phyloP scores from a whole-genome alignment of 2,329 filamentous ascomycete genomes.

The Penicillium sp. region DNA sequence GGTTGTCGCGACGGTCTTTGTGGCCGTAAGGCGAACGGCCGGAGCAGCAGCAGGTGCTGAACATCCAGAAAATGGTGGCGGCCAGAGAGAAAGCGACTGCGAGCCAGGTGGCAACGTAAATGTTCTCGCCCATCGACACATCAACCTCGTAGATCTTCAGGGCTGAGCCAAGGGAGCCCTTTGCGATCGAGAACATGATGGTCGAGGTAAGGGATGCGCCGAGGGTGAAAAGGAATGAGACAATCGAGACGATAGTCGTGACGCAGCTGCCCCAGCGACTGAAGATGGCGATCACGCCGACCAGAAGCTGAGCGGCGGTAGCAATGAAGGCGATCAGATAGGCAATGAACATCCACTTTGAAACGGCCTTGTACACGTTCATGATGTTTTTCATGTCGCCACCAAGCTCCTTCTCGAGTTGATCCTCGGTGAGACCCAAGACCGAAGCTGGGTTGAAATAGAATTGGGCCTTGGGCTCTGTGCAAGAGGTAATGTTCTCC shows the following conservation, averaged over 20 bases:
- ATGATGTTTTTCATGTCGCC: slow-evolving; percentile 65
- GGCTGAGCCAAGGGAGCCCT: slow-evolving; percentile 64
- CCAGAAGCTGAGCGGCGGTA: slow-evolving; percentile 68
- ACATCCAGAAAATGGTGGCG: slow-evolving; percentile 83
- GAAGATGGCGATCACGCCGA: slow-evolving; percentile 81
- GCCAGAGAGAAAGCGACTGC: slow-evolving; percentile 72
- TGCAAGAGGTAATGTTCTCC: slow-evolving; percentile 61
- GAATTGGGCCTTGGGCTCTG: slow-evolving; percentile 70
- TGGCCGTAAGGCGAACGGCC: slow-evolving; percentile 57
- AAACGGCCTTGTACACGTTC: slow-evolving; percentile 69
- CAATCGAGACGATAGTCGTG: slow-evolving; percentile 71
- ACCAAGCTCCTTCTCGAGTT: slow-evolving; percentile 64
- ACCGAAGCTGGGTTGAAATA: slow-evolving; percentile 69
- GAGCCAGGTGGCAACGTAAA: slow-evolving; percentile 75
- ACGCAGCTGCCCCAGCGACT: slow-evolving; percentile 77
- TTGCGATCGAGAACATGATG: slow-evolving; percentile 68
- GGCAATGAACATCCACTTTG: slow-evolving; percentile 78
- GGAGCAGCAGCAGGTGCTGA: slow-evolving; percentile 88
- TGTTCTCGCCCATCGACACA: slow-evolving; percentile 64
- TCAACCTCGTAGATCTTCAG: slow-evolving; percentile 71
- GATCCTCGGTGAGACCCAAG: slow-evolving; percentile 59
- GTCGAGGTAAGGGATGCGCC: slow-evolving; percentile 72
- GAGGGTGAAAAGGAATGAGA: slow-evolving; percentile 58
- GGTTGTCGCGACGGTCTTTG: slow-evolving; percentile 37
- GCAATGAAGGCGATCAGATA: slow-evolving; percentile 72